Conservation (phyloP, 306 rosid species). For the Dryas drummondii region DNA sequence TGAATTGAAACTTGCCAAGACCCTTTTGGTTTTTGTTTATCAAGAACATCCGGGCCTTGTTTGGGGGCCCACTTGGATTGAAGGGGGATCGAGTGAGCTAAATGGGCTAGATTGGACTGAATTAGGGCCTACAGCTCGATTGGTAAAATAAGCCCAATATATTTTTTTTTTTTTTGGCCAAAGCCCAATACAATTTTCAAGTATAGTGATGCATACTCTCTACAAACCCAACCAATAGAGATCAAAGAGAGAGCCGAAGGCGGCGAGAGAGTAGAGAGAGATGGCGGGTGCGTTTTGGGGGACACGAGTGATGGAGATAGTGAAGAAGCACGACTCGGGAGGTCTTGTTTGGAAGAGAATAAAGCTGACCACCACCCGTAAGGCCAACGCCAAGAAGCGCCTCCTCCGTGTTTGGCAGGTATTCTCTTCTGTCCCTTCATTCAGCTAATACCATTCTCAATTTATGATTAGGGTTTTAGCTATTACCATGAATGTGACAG, state of each 20-base stretch:
- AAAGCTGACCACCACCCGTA: conserved; percentile 85
- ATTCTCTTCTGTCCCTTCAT: conserved; percentile 3
- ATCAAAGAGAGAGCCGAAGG: background rate
- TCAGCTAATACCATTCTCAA: background rate
- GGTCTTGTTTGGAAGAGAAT: conserved; percentile 92
- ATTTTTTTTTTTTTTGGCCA: too few relatives aligned
- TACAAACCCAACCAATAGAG: background rate
- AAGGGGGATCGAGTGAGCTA: too few relatives aligned
- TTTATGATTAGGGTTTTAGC: conserved; percentile 21
- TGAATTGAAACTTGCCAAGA: too few relatives aligned
- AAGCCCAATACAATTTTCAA: background rate
- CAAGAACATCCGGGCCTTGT: too few relatives aligned
- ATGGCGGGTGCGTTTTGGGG: conserved; percentile 89
- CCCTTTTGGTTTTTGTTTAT: too few relatives aligned
- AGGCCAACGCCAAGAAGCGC: conserved; percentile 94
- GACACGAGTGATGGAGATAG: conserved; percentile 76
- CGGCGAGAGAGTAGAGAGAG: background rate
- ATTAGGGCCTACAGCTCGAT: too few relatives aligned
- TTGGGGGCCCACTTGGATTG: too few relatives aligned
- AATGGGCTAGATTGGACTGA: too few relatives aligned
- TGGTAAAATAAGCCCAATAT: too few relatives aligned
- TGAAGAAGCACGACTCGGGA: conserved; percentile 94
- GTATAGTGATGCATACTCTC: background rate
- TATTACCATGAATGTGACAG: too few relatives aligned
- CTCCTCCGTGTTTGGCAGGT: conserved; percentile 97